Percentiles rank a stretch among this genome's conserved stretches.
phyloP scores from a whole-genome alignment of 2,329 filamentous ascomycete genomes.

The Ascochyta pisi region DNA sequence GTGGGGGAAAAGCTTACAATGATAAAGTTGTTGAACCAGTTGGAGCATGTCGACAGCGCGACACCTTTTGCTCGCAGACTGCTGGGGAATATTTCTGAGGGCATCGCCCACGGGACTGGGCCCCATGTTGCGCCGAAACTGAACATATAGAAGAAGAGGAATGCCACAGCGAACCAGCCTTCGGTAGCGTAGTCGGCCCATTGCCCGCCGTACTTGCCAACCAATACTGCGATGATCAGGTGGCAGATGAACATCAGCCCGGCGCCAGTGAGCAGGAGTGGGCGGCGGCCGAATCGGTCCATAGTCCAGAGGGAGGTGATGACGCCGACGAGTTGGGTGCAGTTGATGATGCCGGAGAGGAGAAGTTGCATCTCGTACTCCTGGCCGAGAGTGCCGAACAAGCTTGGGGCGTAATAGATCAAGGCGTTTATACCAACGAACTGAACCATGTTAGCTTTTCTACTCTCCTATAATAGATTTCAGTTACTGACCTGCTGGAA shows the following conservation, averaged over 20 bases:
- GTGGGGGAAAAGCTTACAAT: conserved; percentile 47
- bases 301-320: conserved; percentile 52
- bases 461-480: background rate
- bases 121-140: conserved; percentile 68
- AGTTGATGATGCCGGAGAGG: conserved; percentile 70
- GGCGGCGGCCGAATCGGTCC: conserved; percentile 52
- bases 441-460: background rate
- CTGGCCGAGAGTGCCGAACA: conserved; percentile 67
- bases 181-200: conserved; percentile 60
- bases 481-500: conserved; percentile 41
- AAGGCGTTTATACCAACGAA: conserved; percentile 55
- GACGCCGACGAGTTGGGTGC: conserved; percentile 52
- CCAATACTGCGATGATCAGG: conserved; percentile 62
- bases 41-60: conserved; percentile 67
- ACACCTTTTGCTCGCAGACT: conserved; percentile 69
- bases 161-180: conserved; percentile 64
- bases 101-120: conserved; percentile 58
- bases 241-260: conserved; percentile 58
- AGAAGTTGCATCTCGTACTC: conserved; percentile 62
- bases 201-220: conserved; percentile 59
- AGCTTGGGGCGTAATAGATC: conserved; percentile 67
- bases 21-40: conserved; percentile 71
- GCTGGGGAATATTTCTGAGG: conserved; percentile 69
- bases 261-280: conserved; percentile 53
- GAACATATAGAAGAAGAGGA: conserved; percentile 69